Evolutionary conservation across 352 stramenopile species (phyloP).

Genomic region (Globisporangium splendens): DNA sequence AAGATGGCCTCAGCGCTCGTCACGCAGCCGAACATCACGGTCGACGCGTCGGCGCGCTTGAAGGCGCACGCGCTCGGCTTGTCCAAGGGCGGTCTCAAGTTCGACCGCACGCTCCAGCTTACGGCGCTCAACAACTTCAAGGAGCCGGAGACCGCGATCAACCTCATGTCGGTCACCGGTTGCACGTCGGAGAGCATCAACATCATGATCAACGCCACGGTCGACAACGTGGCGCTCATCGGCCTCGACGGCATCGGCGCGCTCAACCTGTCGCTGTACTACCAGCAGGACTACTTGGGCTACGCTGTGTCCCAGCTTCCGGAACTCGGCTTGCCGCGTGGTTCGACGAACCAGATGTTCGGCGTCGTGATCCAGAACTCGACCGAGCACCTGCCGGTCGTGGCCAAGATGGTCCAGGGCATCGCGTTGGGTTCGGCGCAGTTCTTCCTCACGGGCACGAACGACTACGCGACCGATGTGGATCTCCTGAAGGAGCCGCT

Average conservation of each 20-base stretch:
- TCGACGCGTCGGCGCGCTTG: constrained; percentile 18
- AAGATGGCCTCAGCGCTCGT: constrained; percentile 37
- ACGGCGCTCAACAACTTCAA: constrained; percentile 56
- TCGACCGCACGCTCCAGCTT: constrained; percentile 43
- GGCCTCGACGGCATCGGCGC: constrained; percentile 53
- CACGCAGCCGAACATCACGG: constrained; percentile 26
- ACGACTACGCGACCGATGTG: constrained; percentile 21
- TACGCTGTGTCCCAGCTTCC: constrained; percentile 47
- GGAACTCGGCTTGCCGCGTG: constrained; percentile 43
- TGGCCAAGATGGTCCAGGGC: constrained; percentile 18
- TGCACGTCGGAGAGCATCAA: constrained; percentile 44
- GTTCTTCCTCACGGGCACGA: constrained; percentile 37
- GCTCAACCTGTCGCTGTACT: constrained; percentile 74
- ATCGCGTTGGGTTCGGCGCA: constrained; percentile 36
- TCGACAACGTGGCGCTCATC: constrained; percentile 34
- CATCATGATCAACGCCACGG: constrained; percentile 35
- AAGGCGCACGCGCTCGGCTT: constrained; percentile 47
- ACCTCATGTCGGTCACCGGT: constrained; percentile 49
- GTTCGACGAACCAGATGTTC: constrained; percentile 44
- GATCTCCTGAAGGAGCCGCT: constrained; percentile 20
- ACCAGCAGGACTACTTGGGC: constrained; percentile 53
- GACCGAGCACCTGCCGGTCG: constrained; percentile 15
- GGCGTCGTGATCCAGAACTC: constrained; percentile 37
- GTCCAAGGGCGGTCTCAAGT: constrained; percentile 40
- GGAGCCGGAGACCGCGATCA: constrained; percentile 35